Conservation (phyloP, 1,284 basidiomycete species). For the Retiboletus flavoniger region DNA sequence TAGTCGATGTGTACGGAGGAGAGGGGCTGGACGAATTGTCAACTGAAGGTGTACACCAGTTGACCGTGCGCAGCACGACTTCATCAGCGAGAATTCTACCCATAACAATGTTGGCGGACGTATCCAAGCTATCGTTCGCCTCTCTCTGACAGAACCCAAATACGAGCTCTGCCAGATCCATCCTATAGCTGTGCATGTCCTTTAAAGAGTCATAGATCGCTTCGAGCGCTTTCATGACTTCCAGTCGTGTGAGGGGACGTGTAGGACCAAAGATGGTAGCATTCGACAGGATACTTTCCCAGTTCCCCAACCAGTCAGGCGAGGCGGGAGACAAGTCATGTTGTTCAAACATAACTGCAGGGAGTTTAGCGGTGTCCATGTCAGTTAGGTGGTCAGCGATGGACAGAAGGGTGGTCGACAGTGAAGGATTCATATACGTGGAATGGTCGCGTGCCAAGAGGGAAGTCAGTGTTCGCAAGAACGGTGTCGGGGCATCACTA, state of each 20-base stretch:
- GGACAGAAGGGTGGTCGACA: constrained; percentile 61
- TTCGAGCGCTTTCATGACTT: constrained; percentile 55
- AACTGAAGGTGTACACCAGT: constrained; percentile 32
- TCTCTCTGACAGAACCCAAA: constrained; percentile 51
- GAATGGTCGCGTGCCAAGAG: constrained; percentile 61
- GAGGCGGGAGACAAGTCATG: constrained; percentile 67
- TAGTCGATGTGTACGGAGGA: constrained; percentile 25
- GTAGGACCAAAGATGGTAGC: constrained; percentile 44
- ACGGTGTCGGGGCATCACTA: constrained; percentile 50
- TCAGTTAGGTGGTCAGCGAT: constrained; percentile 65
- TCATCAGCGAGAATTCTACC: constrained; percentile 68
- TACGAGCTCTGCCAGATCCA: constrained; percentile 58
- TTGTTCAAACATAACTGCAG: constrained; percentile 58
- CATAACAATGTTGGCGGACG: constrained; percentile 45
- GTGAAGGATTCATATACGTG: constrained; percentile 54
- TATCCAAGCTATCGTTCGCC: constrained; percentile 33
- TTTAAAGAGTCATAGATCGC: constrained; percentile 60
- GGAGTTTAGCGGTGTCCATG: constrained; percentile 57
- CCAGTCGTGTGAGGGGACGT: constrained; percentile 54
- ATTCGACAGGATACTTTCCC: constrained; percentile 57
- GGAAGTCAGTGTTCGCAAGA: constrained; percentile 57
- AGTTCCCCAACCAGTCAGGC: constrained; percentile 65
- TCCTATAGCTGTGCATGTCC: constrained; percentile 65
- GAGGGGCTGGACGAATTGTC: constrained; percentile 27
- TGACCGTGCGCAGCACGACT: constrained; percentile 49